These are phyloP conservation scores for Blastocystis hominis DNA, from an alignment of 352 stramenopile genomes.

Conservation along the genomic window DNA sequence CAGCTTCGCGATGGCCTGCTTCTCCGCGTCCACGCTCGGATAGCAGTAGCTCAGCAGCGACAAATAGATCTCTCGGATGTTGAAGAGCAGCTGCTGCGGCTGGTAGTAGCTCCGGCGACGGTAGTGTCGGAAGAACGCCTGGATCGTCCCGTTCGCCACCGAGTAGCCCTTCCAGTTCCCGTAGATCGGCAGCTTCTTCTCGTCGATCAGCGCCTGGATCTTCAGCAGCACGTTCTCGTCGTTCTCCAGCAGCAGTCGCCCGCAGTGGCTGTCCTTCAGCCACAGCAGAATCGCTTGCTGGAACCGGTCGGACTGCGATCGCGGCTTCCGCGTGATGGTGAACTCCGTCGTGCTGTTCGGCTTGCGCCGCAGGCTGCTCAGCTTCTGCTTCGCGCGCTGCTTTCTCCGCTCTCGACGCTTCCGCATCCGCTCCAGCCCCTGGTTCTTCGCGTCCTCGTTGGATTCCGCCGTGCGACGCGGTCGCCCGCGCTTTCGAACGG, in stretches of 20 bases:
- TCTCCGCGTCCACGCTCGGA: background rate
- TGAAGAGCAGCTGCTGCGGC: background rate
- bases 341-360: background rate
- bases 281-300: background rate
- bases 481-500: background rate
- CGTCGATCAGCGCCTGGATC: background rate
- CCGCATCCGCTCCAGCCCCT: conserved; percentile 22
- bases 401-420: background rate
- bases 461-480: background rate
- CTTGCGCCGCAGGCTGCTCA: background rate
- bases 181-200: background rate
- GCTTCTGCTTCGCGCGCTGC: background rate
- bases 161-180: background rate
- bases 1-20: background rate
- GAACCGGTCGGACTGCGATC: background rate
- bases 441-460: background rate
- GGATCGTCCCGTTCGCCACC: background rate
- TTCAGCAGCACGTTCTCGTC: background rate
- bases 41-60: background rate
- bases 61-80: conserved; percentile 29
- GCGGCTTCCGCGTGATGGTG: background rate
- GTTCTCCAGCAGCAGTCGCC: background rate
- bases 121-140: background rate
- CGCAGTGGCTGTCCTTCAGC: background rate
- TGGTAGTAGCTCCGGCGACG: background rate